Conservation (phyloP, 495 filamentous ascomycete species). For the Aspergillus biplanus region DNA sequence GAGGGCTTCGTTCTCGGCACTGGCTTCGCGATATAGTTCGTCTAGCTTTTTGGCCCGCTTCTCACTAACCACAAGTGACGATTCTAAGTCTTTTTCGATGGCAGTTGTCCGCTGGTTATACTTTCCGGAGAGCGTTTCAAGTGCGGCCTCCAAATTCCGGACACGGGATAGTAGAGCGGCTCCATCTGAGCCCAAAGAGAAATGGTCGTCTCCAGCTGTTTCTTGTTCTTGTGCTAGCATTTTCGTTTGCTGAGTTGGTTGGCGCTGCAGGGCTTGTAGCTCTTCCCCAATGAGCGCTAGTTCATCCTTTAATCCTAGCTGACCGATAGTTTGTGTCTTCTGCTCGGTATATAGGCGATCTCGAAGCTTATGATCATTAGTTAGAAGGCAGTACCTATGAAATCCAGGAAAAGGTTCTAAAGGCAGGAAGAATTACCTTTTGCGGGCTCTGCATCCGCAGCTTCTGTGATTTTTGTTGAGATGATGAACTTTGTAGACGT, state of each 20-base stretch:
- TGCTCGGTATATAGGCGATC: slow-evolving; percentile 86
- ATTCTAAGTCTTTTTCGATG: slow-evolving; percentile 70
- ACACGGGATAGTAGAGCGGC: slow-evolving; percentile 60
- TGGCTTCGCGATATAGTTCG: slow-evolving; percentile 84
- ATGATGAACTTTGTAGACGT: slow-evolving; percentile 39
- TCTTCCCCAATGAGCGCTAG: slow-evolving; percentile 83
- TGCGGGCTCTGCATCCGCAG: slow-evolving; percentile 88
- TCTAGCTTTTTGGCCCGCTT: slow-evolving; percentile 82
- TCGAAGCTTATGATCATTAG: slow-evolving; percentile 56
- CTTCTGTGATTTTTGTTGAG: slow-evolving; percentile 57
- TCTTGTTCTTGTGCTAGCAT: slow-evolving; percentile 16
- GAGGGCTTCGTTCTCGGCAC: slow-evolving; percentile 90
- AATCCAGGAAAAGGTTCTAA: background rate
- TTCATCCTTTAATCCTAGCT: slow-evolving; percentile 72
- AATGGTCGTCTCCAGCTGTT: slow-evolving; percentile 19
- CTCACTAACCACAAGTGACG: slow-evolving; percentile 70
- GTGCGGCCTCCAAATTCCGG: slow-evolving; percentile 63
- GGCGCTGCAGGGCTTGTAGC: slow-evolving; percentile 63
- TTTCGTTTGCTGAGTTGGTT: slow-evolving; percentile 30
- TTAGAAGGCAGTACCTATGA: background rate
- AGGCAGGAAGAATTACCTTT: slow-evolving; percentile 53
- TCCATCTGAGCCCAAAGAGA: slow-evolving; percentile 20
- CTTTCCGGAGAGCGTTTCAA: slow-evolving; percentile 64
- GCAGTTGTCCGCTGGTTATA: slow-evolving; percentile 61
- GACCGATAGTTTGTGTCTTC: slow-evolving; percentile 67